Conservation (phyloP, 345 rosid species). For the Eucalyptus paniculata region DNA sequence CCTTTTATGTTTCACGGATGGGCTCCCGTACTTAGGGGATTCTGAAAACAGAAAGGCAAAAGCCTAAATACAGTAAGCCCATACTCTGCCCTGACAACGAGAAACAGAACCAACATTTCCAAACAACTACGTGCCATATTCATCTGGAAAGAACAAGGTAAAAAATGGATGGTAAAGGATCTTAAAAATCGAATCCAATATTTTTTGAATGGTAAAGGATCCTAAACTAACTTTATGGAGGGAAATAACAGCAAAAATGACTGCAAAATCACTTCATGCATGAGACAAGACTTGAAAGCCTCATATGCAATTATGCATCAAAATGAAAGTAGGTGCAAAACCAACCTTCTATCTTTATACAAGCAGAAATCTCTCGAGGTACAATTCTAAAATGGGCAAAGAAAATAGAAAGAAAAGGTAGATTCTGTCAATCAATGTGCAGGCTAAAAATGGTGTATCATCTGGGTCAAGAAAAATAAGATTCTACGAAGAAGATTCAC, state of each 20-base stretch:
- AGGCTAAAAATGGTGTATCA: background rate
- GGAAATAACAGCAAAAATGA: background rate
- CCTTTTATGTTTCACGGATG: constrained; percentile 14
- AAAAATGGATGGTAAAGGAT: background rate
- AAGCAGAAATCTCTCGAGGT: background rate
- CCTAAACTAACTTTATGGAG: background rate
- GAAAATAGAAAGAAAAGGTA: background rate
- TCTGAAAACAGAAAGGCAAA: constrained; percentile 16
- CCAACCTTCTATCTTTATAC: background rate
- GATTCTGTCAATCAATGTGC: background rate
- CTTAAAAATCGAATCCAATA: background rate
- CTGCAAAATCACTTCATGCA: background rate
- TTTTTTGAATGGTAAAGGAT: background rate
- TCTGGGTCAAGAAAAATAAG: background rate
- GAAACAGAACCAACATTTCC: background rate
- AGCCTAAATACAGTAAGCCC: background rate
- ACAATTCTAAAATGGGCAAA: background rate
- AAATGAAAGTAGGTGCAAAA: background rate
- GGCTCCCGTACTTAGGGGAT: constrained; percentile 46
- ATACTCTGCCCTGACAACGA: background rate
- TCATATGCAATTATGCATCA: background rate
- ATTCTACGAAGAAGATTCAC: background rate
- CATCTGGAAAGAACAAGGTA: background rate
- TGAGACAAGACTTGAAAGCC: background rate
- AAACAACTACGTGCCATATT: background rate